phyloP scores from a whole-genome alignment of 2,329 filamentous ascomycete species.

The Fusarium pseudograminearum region DNA sequence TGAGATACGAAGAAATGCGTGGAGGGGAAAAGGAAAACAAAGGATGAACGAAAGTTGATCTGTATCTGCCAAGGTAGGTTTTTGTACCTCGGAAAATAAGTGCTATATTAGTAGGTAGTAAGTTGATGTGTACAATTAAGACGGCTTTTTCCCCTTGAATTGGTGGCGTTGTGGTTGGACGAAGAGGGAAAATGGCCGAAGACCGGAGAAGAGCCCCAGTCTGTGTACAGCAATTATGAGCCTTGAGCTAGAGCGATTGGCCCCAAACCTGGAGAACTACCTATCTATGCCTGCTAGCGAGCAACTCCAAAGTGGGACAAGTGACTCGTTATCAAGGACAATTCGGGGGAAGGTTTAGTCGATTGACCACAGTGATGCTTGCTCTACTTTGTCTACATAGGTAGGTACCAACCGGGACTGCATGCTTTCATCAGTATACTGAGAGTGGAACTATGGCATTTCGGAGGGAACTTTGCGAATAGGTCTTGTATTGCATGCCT shows the following conservation, averaged over 20 bases:
- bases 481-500: neutral
- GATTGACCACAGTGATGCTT: neutral
- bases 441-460: neutral
- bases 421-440: neutral
- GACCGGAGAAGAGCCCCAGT: conserved; percentile 32
- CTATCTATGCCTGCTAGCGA: conserved; percentile 1
- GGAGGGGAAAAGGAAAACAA: neutral
- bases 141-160: conserved; percentile 28
- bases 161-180: conserved; percentile 34
- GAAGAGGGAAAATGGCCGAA: conserved; percentile 32
- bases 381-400: neutral
- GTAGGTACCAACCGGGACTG: neutral
- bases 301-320: conserved; percentile 20
- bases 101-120: neutral
- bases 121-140: conserved; percentile 1
- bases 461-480: neutral
- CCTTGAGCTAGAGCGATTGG: conserved; percentile 4
- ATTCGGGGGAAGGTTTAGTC: neutral
- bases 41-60: neutral
- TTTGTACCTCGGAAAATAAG: neutral
- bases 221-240: conserved; percentile 9
- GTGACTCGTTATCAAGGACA: conserved; percentile 6
- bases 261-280: conserved; percentile 13
- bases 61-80: neutral
- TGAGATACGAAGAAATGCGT: neutral